Conservation (phyloP, 768 basidiomycete species). For the Lactifluus echinatus region DNA sequence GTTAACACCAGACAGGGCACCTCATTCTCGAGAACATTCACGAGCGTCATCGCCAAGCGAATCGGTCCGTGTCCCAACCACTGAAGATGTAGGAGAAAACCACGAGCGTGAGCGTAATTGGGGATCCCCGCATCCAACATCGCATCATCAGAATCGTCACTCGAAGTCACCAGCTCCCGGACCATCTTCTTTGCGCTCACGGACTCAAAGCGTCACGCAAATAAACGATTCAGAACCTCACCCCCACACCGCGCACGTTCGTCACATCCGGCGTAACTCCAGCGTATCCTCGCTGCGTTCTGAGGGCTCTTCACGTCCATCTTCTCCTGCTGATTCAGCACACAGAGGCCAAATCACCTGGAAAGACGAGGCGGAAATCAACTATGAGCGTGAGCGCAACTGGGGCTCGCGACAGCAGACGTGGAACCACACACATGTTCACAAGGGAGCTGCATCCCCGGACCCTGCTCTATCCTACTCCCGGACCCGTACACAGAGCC, state of each 20-base stretch:
- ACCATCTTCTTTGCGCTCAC: not conserved
- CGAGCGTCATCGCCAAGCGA: slow-evolving; percentile 12
- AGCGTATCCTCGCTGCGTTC: slow-evolving; percentile 15
- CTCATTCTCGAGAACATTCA: slow-evolving; percentile 11
- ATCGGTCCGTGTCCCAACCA: slow-evolving; percentile 7
- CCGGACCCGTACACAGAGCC: slow-evolving; percentile 14
- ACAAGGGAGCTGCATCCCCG: slow-evolving; percentile 17
- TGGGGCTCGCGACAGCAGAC: slow-evolving; percentile 53
- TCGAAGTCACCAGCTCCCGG: slow-evolving; percentile 3
- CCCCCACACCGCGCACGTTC: slow-evolving; percentile 30
- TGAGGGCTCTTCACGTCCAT: slow-evolving; percentile 13
- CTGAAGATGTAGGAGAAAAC: slow-evolving; percentile 5
- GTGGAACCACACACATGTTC: slow-evolving; percentile 19
- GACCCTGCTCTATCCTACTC: slow-evolving; percentile 16
- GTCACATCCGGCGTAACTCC: slow-evolving; percentile 18
- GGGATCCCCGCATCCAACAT: not conserved
- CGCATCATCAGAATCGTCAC: not conserved
- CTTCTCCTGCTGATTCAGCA: not conserved
- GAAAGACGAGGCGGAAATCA: slow-evolving; percentile 26
- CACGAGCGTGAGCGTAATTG: not conserved
- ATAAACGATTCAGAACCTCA: slow-evolving; percentile 5
- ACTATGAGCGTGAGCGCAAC: slow-evolving; percentile 55
- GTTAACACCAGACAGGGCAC: not conserved
- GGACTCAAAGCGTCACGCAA: not conserved
- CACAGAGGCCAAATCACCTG: slow-evolving; percentile 25